These are phyloP conservation scores for Irpex sp. DNA, from an alignment of 1,284 basidiomycete genomes.

Conservation along the genomic window DNA sequence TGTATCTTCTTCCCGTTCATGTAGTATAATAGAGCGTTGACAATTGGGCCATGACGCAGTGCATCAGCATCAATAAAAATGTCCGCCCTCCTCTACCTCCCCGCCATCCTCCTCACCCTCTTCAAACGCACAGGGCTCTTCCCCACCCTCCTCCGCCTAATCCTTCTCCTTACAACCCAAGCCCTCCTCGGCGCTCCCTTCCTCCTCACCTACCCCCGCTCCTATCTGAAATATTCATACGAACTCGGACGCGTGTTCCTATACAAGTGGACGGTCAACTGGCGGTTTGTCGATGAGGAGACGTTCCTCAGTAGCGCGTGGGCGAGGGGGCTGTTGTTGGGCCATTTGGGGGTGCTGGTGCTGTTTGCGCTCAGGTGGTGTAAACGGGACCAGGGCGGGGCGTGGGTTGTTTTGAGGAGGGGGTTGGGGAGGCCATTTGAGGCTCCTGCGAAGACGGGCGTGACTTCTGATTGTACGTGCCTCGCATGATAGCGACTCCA, in stretches of 20 bases:
- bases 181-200: conserved; percentile 71
- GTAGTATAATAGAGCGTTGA: background rate
- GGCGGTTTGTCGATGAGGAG: conserved; percentile 82
- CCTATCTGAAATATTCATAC: conserved; percentile 81
- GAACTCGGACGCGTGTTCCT: conserved; percentile 88
- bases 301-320: conserved; percentile 68
- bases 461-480: conserved; percentile 60
- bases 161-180: conserved; percentile 57
- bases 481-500: conserved; percentile 7
- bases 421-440: conserved; percentile 50
- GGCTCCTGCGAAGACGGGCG: conserved; percentile 41
- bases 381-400: conserved; percentile 55
- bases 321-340: conserved; percentile 61
- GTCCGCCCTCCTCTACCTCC: conserved; percentile 92
- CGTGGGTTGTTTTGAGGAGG: conserved; percentile 47
- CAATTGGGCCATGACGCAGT: conserved; percentile 37
- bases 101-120: conserved; percentile 79
- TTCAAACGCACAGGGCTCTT: conserved; percentile 72
- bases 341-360: conserved; percentile 60
- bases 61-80: conserved; percentile 92
- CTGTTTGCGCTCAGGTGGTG: conserved; percentile 80
- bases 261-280: conserved; percentile 98
- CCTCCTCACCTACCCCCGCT: conserved; percentile 52
- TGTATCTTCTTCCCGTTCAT: background rate
- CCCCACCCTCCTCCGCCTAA: conserved; percentile 49